These are phyloP conservation scores for Hypomyces rosellus DNA, from an alignment of 2,329 filamentous ascomycete species.

Conservation along the genomic window DNA sequence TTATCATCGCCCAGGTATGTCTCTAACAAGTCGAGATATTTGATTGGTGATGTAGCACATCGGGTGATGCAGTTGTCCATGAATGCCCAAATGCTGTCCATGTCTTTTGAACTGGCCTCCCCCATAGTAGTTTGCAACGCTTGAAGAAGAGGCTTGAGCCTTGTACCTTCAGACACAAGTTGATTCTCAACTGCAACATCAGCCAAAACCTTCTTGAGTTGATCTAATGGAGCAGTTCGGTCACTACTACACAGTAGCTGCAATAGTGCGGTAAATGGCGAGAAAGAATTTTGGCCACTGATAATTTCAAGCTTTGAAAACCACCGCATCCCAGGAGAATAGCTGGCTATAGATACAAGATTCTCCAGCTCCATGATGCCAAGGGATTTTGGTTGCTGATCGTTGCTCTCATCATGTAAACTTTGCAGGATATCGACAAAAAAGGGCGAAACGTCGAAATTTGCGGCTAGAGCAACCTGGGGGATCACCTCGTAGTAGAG, in stretches of 20 bases:
- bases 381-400: slow-evolving; percentile 46
- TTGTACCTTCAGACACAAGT: slow-evolving; percentile 49
- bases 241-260: slow-evolving; percentile 34
- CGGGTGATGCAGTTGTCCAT: slow-evolving; percentile 78
- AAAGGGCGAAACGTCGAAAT: slow-evolving; percentile 78
- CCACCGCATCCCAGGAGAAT: slow-evolving; percentile 84
- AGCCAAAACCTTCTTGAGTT: slow-evolving; percentile 50
- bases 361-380: slow-evolving; percentile 72
- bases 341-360: slow-evolving; percentile 70
- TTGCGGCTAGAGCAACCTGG: slow-evolving; percentile 71
- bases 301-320: slow-evolving; percentile 67
- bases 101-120: slow-evolving; percentile 16
- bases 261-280: slow-evolving; percentile 67
- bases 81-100: slow-evolving; percentile 56
- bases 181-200: slow-evolving; percentile 60
- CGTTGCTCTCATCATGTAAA: slow-evolving; percentile 48
- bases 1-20: slow-evolving; percentile 30
- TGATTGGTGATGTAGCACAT: slow-evolving; percentile 69
- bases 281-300: slow-evolving; percentile 35
- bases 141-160: slow-evolving; percentile 42
- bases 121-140: slow-evolving; percentile 20
- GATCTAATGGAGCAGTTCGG: slow-evolving; percentile 28
- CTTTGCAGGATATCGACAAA: slow-evolving; percentile 62
- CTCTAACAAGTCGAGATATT: slow-evolving; percentile 69
- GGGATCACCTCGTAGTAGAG: slow-evolving; percentile 84